A percentile compares a stretch with the other conserved stretches of the same genome.
These are phyloP conservation scores for Xylariaceae sp. DNA, from an alignment of 2,329 filamentous ascomycete species.

Conservation along the genomic window DNA sequence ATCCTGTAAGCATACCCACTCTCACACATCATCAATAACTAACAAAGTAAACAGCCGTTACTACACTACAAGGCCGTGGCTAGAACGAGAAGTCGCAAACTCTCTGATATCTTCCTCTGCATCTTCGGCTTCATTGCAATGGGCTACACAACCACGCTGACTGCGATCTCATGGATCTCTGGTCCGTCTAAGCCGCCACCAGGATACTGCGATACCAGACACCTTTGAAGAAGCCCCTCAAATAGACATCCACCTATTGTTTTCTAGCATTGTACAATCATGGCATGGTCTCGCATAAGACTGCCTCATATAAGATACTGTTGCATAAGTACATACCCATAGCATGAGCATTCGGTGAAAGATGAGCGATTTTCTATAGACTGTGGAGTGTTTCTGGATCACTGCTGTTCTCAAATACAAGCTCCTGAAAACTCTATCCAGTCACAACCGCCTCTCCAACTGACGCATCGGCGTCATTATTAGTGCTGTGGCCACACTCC, in stretches of 20 bases:
- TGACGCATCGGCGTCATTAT: too few species aligned
- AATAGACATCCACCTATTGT: background rate
- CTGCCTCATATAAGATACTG: too few species aligned
- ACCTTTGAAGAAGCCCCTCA: slow-evolving; percentile 13
- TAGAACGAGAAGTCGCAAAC: slow-evolving; percentile 62
- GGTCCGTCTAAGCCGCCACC: slow-evolving; percentile 47
- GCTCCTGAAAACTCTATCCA: too few species aligned
- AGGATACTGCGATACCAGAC: slow-evolving; percentile 52
- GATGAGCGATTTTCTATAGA: too few species aligned
- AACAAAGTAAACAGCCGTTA: slow-evolving; percentile 63
- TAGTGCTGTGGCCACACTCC: too few species aligned
- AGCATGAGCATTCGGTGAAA: too few species aligned
- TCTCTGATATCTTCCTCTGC: slow-evolving; percentile 72
- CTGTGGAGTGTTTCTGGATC: too few species aligned
- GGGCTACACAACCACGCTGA: slow-evolving; percentile 86
- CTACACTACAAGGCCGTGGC: slow-evolving; percentile 84
- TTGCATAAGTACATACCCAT: too few species aligned
- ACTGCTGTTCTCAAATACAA: too few species aligned
- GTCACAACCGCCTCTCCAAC: too few species aligned
- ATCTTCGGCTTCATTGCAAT: slow-evolving; percentile 84
- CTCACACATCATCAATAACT: background rate
- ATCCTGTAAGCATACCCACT: slow-evolving; percentile 70
- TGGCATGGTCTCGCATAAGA: slow-evolving; percentile 16
- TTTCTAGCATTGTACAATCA: slow-evolving; percentile 23
- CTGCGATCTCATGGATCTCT: slow-evolving; percentile 79